Percentiles rank a stretch among this genome's conserved stretches.
phyloP scores from a whole-genome alignment of 2,329 filamentous ascomycete genomes.

The Penicillium verrucosum region DNA sequence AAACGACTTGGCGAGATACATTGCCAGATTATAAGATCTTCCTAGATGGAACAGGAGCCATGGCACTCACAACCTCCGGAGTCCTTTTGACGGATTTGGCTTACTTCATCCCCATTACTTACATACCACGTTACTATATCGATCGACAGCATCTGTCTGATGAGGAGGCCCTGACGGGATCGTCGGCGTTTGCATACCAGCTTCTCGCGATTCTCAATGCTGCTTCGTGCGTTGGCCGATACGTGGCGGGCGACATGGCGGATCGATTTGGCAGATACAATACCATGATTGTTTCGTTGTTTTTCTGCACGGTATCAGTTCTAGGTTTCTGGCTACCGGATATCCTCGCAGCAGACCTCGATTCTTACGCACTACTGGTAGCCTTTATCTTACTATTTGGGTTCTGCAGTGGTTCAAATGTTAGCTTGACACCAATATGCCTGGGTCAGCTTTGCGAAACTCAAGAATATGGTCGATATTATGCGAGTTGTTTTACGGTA shows the following conservation, averaged over 20 bases:
- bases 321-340: not conserved
- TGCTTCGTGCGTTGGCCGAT: conserved; percentile 56
- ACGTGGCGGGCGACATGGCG: conserved; percentile 67
- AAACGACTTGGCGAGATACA: not conserved
- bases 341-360: not conserved
- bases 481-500: not conserved
- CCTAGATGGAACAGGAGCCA: not conserved
- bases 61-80: not conserved
- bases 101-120: not conserved
- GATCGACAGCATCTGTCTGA: not conserved
- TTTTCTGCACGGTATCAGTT: conserved; percentile 45
- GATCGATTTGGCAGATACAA: conserved; percentile 76
- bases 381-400: not conserved
- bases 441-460: not conserved
- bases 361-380: not conserved
- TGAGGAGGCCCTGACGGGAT: not conserved
- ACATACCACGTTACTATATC: not conserved
- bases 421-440: not conserved
- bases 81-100: not conserved
- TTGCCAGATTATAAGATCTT: not conserved
- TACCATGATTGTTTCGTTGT: conserved; percentile 63
- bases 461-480: not conserved
- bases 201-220: conserved; percentile 1
- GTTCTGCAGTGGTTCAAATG: not conserved
- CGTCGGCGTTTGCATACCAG: conserved; percentile 19